Conservation (phyloP, 2,329 filamentous ascomycete genomes). For the Clarireedia monteithiana region DNA sequence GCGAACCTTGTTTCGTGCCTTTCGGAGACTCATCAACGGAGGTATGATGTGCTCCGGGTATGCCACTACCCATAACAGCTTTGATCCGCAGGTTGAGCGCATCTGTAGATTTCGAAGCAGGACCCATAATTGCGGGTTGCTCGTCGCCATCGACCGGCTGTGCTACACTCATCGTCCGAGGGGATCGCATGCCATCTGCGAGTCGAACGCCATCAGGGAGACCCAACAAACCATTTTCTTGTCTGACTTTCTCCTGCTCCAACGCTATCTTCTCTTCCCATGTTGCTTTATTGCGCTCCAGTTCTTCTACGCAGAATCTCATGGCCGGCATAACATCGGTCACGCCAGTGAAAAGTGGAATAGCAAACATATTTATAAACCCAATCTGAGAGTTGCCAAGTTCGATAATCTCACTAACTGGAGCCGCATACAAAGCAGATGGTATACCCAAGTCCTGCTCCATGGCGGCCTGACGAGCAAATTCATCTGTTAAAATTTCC, state of each 20-base stretch:
- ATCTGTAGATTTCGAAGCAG: neutral
- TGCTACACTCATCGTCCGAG: constrained; percentile 26
- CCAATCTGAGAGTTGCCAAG: constrained; percentile 83
- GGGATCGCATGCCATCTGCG: constrained; percentile 27
- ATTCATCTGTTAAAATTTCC: constrained; percentile 88
- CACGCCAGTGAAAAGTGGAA: constrained; percentile 83
- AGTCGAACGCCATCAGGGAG: constrained; percentile 28
- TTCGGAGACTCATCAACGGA: constrained; percentile 13
- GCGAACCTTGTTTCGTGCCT: constrained; percentile 11
- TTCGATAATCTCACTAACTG: constrained; percentile 75
- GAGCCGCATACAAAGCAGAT: constrained; percentile 78
- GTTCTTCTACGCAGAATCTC: constrained; percentile 75
- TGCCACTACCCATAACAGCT: constrained; percentile 19
- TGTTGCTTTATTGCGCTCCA: constrained; percentile 64
- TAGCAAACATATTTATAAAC: constrained; percentile 94
- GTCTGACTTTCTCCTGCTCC: constrained; percentile 39
- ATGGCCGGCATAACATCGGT: constrained; percentile 80
- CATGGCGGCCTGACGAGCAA: constrained; percentile 87
- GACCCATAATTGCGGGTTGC: constrained; percentile 15
- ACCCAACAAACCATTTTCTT: constrained; percentile 29
- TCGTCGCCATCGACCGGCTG: constrained; percentile 14
- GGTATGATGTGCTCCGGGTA: constrained; percentile 17
- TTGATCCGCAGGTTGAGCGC: constrained; percentile 19
- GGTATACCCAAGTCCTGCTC: constrained; percentile 81
- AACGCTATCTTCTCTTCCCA: constrained; percentile 64